phyloP scores from a whole-genome alignment of 441 rosid genomes.

The Biscutella auriculata region DNA sequence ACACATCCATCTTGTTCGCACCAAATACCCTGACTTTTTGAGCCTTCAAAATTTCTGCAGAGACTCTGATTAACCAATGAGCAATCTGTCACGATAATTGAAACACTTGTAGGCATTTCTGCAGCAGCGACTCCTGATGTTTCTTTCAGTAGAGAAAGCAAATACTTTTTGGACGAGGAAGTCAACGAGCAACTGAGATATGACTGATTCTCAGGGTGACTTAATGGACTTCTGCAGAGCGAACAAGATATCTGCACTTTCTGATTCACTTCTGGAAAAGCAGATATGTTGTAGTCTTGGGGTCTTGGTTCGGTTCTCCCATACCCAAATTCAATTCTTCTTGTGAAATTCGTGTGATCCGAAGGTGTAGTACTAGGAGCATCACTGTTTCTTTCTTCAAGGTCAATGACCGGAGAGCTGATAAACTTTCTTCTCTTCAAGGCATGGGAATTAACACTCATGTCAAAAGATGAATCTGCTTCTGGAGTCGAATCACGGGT shows the following conservation, averaged over 20 bases:
- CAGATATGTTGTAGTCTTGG: slow-evolving; percentile 23
- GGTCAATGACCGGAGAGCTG: slow-evolving; percentile 30
- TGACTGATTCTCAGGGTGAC: slow-evolving; percentile 51
- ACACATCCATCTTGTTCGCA: slow-evolving; percentile 86
- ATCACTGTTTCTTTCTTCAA: slow-evolving; percentile 26
- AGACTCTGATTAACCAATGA: slow-evolving; percentile 53
- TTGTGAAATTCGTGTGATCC: slow-evolving; percentile 22
- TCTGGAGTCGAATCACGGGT: slow-evolving; percentile 32
- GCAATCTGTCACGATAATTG: slow-evolving; percentile 47
- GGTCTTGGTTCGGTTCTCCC: slow-evolving; percentile 26
- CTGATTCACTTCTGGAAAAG: slow-evolving; percentile 28
- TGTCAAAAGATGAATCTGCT: slow-evolving; percentile 40
- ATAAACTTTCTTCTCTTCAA: slow-evolving; percentile 48
- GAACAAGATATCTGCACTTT: slow-evolving; percentile 49
- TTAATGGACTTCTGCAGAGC: slow-evolving; percentile 55
- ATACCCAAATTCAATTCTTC: slow-evolving; percentile 44
- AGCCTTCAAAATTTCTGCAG: slow-evolving; percentile 28
- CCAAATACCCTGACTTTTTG: slow-evolving; percentile 51
- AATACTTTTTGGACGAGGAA: slow-evolving; percentile 51
- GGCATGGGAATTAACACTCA: slow-evolving; percentile 62
- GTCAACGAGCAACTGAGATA: slow-evolving; percentile 41
- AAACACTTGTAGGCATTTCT: slow-evolving; percentile 31
- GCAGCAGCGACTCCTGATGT: slow-evolving; percentile 20
- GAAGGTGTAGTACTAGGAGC: slow-evolving; percentile 21
- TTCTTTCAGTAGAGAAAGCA: slow-evolving; percentile 41